These are phyloP conservation scores for Linum tenue DNA, from an alignment of 345 rosid species.

Conservation along the genomic window DNA sequence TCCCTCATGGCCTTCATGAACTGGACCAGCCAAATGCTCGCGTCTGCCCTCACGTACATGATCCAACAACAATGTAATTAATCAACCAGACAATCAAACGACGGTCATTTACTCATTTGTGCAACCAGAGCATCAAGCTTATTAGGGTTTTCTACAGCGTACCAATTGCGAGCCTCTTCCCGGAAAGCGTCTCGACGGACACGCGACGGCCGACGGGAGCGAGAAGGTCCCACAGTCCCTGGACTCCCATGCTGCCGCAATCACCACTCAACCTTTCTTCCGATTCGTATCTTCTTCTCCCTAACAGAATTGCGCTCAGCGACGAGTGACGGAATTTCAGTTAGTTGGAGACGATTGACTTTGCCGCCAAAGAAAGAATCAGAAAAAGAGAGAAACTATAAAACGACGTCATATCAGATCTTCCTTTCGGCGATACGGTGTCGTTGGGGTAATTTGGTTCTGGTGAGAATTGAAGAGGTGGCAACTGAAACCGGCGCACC, in stretches of 20 bases:
- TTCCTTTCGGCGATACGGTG: not conserved
- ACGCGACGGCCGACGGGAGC: conserved; percentile 96
- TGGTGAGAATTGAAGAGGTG: too few species aligned
- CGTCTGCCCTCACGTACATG: conserved; percentile 35
- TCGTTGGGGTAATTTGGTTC: too few species aligned
- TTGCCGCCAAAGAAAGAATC: conserved; percentile 14
- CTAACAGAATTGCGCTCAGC: not conserved
- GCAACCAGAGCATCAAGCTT: not conserved
- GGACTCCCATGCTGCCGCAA: conserved; percentile 46
- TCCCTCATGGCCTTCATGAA: conserved; percentile 98
- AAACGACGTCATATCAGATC: not conserved
- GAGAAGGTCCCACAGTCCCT: conserved; percentile 73
- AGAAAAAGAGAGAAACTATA: not conserved
- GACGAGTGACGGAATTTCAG: not conserved
- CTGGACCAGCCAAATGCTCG: conserved; percentile 96
- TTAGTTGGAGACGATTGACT: too few species aligned
- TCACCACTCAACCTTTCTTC: too few species aligned
- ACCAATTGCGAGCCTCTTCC: conserved; percentile 82
- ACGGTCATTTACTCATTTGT: too few species aligned
- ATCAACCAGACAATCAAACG: not conserved
- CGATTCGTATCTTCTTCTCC: not conserved
- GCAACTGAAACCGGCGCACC: too few species aligned
- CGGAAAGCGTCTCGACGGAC: conserved; percentile 86
- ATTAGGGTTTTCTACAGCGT: conserved; percentile 12
- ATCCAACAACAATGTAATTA: not conserved